Conservation (phyloP, 345 rosid genomes). For the Populus ilicifolia region DNA sequence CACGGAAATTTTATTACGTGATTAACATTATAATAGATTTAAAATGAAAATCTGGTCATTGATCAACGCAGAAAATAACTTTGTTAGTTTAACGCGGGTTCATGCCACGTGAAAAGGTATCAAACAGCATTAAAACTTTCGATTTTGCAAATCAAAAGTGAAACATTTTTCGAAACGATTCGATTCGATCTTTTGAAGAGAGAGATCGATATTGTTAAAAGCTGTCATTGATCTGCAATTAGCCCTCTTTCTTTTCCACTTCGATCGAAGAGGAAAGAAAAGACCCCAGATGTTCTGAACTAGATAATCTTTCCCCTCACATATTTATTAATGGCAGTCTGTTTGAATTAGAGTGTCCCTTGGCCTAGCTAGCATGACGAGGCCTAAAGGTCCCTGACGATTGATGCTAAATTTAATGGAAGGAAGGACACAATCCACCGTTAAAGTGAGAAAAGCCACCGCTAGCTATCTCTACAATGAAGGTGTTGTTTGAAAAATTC, state of each 20-base stretch:
- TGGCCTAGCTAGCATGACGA: too few relatives aligned
- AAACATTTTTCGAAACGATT: neutral
- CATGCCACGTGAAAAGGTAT: neutral
- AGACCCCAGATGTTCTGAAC: too few relatives aligned
- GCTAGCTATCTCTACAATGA: neutral
- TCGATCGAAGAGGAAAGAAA: neutral
- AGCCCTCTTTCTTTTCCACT: too few relatives aligned
- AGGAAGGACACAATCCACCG: neutral
- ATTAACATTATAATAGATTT: too few relatives aligned
- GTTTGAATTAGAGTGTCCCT: neutral
- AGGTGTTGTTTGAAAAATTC: too few relatives aligned
- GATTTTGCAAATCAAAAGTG: neutral
- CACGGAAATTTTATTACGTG: neutral
- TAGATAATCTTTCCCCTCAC: too few relatives aligned
- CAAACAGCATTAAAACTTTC: neutral
- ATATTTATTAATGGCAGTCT: accelerated
- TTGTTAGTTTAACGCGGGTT: neutral
- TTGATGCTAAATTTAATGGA: neutral
- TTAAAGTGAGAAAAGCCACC: neutral
- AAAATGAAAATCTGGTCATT: too few relatives aligned
- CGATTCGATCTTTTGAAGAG: neutral
- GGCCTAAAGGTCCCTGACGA: neutral
- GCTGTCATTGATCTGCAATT: neutral
- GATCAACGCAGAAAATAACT: too few relatives aligned
- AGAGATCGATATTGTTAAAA: neutral